A percentile compares a stretch with the other conserved stretches of the same genome.
These are phyloP conservation scores for Boletus insuetus DNA, from an alignment of 768 basidiomycete genomes.

Conservation along the genomic window DNA sequence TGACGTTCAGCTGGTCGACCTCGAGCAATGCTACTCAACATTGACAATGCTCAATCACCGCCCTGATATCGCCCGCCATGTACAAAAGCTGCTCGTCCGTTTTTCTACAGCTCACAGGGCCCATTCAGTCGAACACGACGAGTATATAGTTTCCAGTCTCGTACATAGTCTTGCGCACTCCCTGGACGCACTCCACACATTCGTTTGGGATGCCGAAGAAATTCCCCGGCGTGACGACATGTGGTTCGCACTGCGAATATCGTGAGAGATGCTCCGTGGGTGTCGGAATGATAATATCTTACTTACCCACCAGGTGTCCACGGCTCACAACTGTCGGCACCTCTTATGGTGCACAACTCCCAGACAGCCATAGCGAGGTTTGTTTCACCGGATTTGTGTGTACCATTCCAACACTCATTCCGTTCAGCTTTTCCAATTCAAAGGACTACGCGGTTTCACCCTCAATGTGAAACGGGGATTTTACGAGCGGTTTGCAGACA, in stretches of 20 bases:
- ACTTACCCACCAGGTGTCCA: constrained; percentile 50
- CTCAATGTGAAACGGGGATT: constrained; percentile 59
- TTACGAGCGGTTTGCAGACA: constrained; percentile 56
- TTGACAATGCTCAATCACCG: constrained; percentile 58
- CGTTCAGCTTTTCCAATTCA: constrained; percentile 67
- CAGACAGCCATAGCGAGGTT: constrained; percentile 60
- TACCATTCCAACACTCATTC: background rate
- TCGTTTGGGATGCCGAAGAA: constrained; percentile 73
- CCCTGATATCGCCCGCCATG: constrained; percentile 63
- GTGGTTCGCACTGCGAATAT: constrained; percentile 71
- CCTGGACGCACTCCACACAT: constrained; percentile 63
- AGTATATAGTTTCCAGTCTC: constrained; percentile 45
- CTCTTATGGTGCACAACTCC: constrained; percentile 59
- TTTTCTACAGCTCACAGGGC: constrained; percentile 32
- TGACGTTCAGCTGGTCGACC: constrained; percentile 50
- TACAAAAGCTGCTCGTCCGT: constrained; percentile 54
- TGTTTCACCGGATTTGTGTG: constrained; percentile 23
- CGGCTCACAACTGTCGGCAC: constrained; percentile 60
- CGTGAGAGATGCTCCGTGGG: constrained; percentile 39
- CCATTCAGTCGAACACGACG: constrained; percentile 13
- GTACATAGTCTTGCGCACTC: constrained; percentile 49
- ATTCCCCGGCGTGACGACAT: constrained; percentile 64
- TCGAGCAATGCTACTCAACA: constrained; percentile 60
- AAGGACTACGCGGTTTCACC: constrained; percentile 58
- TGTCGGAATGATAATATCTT: background rate